These are phyloP conservation scores for Kalanchoe fedtschenkoi DNA, from an alignment of 164 flowering plant genomes.

Conservation along the genomic window DNA sequence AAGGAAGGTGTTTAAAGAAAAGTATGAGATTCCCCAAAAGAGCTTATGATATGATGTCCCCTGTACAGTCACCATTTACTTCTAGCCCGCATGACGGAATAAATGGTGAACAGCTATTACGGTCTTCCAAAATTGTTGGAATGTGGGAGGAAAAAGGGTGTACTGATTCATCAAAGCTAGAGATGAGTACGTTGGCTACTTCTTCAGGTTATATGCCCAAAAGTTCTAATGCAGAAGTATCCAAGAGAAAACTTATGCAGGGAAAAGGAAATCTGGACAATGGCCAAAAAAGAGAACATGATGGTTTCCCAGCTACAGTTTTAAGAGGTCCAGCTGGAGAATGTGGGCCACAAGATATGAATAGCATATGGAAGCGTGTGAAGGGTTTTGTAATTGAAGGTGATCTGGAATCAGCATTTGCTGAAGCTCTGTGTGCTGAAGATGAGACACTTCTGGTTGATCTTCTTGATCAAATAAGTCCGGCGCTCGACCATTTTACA, in stretches of 20 bases:
- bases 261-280: constrained; percentile 15
- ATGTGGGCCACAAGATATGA: constrained; percentile 19
- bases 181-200: constrained; percentile 27
- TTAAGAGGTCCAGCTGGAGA: constrained; percentile 13
- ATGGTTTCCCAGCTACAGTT: constrained; percentile 16
- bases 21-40: constrained; percentile 27
- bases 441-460: constrained; percentile 52
- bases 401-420: constrained; percentile 70
- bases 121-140: constrained; percentile 20
- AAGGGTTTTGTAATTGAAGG: constrained; percentile 49
- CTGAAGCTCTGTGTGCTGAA: constrained; percentile 58
- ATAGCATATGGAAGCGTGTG: constrained; percentile 38
- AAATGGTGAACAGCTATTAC: constrained; percentile 23
- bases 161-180: constrained; percentile 26
- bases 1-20: constrained; percentile 21
- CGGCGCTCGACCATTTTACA: constrained; percentile 60
- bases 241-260: constrained; percentile 17
- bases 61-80: constrained; percentile 51
- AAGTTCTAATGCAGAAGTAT: constrained; percentile 19
- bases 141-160: constrained; percentile 37
- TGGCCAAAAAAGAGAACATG: constrained; percentile 25
- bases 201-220: constrained; percentile 20
- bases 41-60: constrained; percentile 33
- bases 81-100: constrained; percentile 60
- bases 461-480: constrained; percentile 75